These are phyloP conservation scores for Venturia carpophila DNA, from an alignment of 2,329 filamentous ascomycete genomes.

Conservation along the genomic window DNA sequence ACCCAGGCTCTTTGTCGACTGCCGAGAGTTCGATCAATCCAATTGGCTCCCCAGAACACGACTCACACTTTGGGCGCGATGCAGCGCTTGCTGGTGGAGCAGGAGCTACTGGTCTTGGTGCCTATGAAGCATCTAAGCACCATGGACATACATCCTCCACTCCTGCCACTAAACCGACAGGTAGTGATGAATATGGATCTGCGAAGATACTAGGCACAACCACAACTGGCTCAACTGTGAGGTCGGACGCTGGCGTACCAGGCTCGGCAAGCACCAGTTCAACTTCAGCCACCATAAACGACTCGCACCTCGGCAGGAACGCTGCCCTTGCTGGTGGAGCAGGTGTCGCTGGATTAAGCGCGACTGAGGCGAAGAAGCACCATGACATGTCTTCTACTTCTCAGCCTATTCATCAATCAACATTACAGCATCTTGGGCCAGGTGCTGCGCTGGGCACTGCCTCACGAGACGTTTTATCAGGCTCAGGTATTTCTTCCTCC, in stretches of 20 bases:
- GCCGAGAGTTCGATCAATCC: neutral
- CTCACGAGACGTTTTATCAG: neutral
- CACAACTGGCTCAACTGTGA: conserved; percentile 5
- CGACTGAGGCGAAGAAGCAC: conserved; percentile 8
- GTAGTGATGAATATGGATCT: neutral
- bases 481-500: conserved; percentile 10
- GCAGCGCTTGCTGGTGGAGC: conserved; percentile 9
- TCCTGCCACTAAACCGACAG: neutral
- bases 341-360: conserved; percentile 1
- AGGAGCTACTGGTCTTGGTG: neutral
- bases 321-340: conserved; percentile 6
- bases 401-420: neutral
- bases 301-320: neutral
- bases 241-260: neutral
- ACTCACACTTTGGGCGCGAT: conserved; percentile 13
- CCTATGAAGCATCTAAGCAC: conserved; percentile 4
- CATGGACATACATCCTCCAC: neutral
- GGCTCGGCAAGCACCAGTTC: neutral
- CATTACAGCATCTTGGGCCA: neutral
- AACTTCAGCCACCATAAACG: neutral
- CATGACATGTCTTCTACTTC: neutral
- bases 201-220: conserved; percentile 12
- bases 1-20: neutral
- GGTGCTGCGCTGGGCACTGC: neutral
- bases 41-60: conserved; percentile 7